Evolutionary conservation across 2,329 filamentous ascomycete species (phyloP), one percentile per base, ranked within the genome.

Genomic region (Stachybotrys chartarum): DNA sequence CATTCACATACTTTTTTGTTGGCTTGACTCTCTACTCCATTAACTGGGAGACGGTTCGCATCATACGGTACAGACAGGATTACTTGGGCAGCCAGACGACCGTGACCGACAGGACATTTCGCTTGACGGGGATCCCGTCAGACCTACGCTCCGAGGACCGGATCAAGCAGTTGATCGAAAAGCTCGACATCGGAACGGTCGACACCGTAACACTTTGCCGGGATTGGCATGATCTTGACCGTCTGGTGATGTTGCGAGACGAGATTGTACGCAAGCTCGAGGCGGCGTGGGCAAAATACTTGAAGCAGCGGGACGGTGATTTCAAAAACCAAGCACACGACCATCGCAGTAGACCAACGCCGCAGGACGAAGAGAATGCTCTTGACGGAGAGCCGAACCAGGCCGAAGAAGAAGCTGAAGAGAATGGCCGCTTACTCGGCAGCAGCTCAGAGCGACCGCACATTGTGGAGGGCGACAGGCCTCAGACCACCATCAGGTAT

Each of bases 1-100:
- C 89, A n/a, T 99, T 99, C 64, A 90, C 91, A 1, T 99, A 97
- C 74, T 79, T 97, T 52, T 99, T 97, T 70, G 93, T 88, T 6
- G 83, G 78, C 1, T 73, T 97, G 47, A 88, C 90, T 0, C 76
- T 97, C 12, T 96, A 92, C 68, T 82, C 93, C 62, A 85, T 97
- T 64, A 84, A 93, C 56, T 81, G 81, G 47, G 87, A 96, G 72
- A 97, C 94, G 0, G 84, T 87, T 61, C 87, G 85, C 57, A 87
- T 99, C 53, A 95, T 97, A 60, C 83, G 86, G 55, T 82, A 93
- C 32, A 81, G 94, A 30, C 94, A 99, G 70, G 85, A 91, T 56
- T 99, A 97, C 67, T 80, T 99, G 10, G 94, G 94, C 12, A 91
- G 87, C 24, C 93, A 97, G 70, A 92, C 89, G 0, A 97, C 93